Base-by-base conservation (phyloP, 2,329 filamentous ascomycete genomes). In the Chalaropsis thielavioides region DNA sequence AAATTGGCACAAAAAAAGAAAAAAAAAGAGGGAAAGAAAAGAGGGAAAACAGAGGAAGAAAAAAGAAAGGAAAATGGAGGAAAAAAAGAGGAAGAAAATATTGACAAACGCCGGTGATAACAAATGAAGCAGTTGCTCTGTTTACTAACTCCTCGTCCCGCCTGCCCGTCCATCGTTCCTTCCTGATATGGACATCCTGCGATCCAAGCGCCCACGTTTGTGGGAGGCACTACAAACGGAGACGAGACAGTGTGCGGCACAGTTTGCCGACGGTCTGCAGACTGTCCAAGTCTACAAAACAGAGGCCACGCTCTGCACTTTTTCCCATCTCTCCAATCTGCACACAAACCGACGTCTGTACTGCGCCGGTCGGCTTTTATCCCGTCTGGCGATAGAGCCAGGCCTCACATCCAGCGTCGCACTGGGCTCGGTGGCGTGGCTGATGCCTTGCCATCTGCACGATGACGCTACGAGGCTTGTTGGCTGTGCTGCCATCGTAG, bases 41-140 rank as follows among this genome's bases (percentile, higher is more conserved):
- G 15, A 17, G 22, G 49, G 3, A 44, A 15, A 27, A 24, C 24
- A 13, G 43, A 17, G 40, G 19, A 41, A 17, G 56, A 2, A 15
- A 13, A 63, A 41, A 41, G 56, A 38, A 63, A 51, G 38, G 54
- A 51, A 7, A 54, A n/a, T n/a, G n/a, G n/a, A n/a, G n/a, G n/a
- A 63, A 40, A 40, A 40, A 56, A 40, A 56, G 41, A 56, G 22
- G 31, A 41, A 54, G 1, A 56, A 22, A 40, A 22, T 46, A 10
- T 38, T 41, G 6, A 61, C 58, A 40, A 1, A 35, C 41, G 15
- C 35, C 24, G 31, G n/a, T 40, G 35, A 43, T 41, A 22, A 41
- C 58, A 61, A 40, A 61, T 17, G 35, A 40, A 41, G 35, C 35
- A 61, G 35, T 61, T 61, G 58, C 58, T 24, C 38, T 41, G 58